These are phyloP conservation scores for Lasiosphaeria hispida DNA, from an alignment of 495 filamentous ascomycete species.

Conservation along the genomic window DNA sequence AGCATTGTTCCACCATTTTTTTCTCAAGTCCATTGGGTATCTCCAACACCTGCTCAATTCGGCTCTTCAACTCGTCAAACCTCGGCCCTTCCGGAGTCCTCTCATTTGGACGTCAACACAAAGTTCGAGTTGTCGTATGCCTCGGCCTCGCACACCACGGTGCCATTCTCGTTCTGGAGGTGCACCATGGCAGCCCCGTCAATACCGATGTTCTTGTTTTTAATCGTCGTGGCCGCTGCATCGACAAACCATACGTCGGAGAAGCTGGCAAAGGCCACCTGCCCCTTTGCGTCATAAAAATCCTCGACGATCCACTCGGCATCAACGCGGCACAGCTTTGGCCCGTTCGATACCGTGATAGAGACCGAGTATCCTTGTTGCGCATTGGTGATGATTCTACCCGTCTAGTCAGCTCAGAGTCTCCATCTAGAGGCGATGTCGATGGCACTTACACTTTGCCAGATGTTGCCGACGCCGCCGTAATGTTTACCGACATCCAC, in stretches of 20 bases:
- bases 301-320: slow-evolving; percentile 44
- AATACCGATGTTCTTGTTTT: slow-evolving; percentile 23
- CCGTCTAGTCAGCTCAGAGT: background rate
- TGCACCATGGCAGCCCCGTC: slow-evolving; percentile 29
- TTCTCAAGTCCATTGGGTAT: too few species aligned
- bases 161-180: slow-evolving; percentile 20
- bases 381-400: slow-evolving; percentile 47
- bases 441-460: slow-evolving; percentile 39
- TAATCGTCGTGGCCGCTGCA: slow-evolving; percentile 20
- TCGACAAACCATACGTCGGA: slow-evolving; percentile 38
- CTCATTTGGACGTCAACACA: slow-evolving; percentile 6
- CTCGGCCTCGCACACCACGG: slow-evolving; percentile 22
- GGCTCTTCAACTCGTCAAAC: background rate
- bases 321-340: slow-evolving; percentile 31
- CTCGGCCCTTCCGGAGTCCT: background rate
- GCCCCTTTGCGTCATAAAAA: slow-evolving; percentile 24
- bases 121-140: slow-evolving; percentile 28
- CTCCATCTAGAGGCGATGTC: background rate
- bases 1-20: too few species aligned
- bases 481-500: slow-evolving; percentile 51
- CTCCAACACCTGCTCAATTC: too few species aligned
- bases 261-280: slow-evolving; percentile 36
- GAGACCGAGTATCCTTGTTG: slow-evolving; percentile 48
- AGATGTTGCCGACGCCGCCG: slow-evolving; percentile 39
- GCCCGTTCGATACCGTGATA: slow-evolving; percentile 39